Base-by-base conservation (phyloP, 176 grass and related monocot species). In the Cocos nucifera region DNA sequence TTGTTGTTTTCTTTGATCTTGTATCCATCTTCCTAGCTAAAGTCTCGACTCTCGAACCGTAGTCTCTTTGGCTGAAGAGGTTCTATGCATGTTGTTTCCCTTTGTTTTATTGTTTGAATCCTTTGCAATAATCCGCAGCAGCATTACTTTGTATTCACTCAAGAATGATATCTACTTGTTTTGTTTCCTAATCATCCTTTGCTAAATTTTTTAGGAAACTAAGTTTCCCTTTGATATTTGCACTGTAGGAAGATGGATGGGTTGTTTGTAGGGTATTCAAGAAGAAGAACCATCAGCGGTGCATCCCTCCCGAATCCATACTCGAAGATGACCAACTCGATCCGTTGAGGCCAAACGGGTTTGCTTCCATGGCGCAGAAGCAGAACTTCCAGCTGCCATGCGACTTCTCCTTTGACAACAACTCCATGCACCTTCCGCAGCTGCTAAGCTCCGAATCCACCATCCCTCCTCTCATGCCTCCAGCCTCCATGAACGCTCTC, bases 211-310 rank as follows among this genome's bases (percentile, higher is more conserved):
- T 44, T 44, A 12, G 2, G 35, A 44, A 44, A 14, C 35, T 44
- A 44, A 44, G 8, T 73, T 20, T 57, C 68, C 4, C 30, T 78
- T 17, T 53, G 9, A 44, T 53, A 54, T 73, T 61, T 77, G 54
- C 22, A 73, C 64, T 88, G 67, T 76, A 98, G 93, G 93, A 89
- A 75, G 93, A 98, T 73, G 93, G 88, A 50, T 98, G 93, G 93
- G 93, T 98, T 49, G 93, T 98, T 26, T 98, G 93, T 79, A 90
- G 88, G 65, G 84, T 89, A 74, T 98, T 92, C 85, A 91, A 85
- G 63, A 98, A 98, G 81, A 98, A 92, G 73, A 92, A 56, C 76
- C 77, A 83, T 54, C 85, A 85, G 57, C 76, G 76, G 26, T 68
- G 74, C 50, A 73, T 73, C 17, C 29, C 51, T 23, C 19, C 26